Percentiles rank a stretch among this genome's conserved stretches.
These are phyloP conservation scores for Carex arenaria DNA, from an alignment of 202 grass and related monocot genomes.

Conservation along the genomic window DNA sequence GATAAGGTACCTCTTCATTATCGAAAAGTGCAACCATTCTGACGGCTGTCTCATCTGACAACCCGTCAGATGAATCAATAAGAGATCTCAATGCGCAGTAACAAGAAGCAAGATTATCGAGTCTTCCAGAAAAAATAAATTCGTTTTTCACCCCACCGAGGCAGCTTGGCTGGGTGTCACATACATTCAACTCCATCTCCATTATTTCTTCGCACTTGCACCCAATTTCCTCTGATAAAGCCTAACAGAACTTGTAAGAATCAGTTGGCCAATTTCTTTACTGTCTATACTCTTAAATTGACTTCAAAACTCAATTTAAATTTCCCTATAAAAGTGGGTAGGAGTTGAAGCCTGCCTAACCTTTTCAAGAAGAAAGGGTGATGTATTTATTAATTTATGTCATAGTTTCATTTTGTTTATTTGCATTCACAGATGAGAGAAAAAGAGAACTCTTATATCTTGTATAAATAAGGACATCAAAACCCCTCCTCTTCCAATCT, in stretches of 20 bases:
- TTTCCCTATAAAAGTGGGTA: background rate
- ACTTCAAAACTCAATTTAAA: background rate
- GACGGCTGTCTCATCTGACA: conserved; percentile 65
- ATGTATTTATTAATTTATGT: background rate
- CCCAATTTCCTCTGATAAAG: conserved; percentile 74
- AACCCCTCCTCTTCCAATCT: background rate
- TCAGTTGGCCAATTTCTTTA: conserved; percentile 3
- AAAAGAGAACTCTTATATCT: background rate
- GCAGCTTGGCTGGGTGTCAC: conserved; percentile 88
- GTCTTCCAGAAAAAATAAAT: conserved; percentile 94
- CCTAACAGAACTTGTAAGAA: conserved; percentile 29
- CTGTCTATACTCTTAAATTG: background rate
- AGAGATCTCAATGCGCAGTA: conserved; percentile 89
- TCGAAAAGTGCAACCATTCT: conserved; percentile 96
- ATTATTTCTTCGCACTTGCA: conserved; percentile 74
- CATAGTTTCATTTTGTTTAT: background rate
- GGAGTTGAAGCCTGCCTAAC: background rate
- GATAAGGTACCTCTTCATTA: conserved; percentile 77
- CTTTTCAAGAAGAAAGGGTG: background rate
- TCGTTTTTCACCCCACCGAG: conserved; percentile 89
- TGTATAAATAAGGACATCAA: background rate
- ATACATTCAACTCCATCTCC: conserved; percentile 87
- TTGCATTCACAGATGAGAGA: background rate
- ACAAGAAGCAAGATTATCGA: conserved; percentile 96
- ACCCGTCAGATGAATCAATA: conserved; percentile 61